These are phyloP conservation scores for Xylariaceae sp. DNA, from an alignment of 2,329 filamentous ascomycete species.

Conservation along the genomic window DNA sequence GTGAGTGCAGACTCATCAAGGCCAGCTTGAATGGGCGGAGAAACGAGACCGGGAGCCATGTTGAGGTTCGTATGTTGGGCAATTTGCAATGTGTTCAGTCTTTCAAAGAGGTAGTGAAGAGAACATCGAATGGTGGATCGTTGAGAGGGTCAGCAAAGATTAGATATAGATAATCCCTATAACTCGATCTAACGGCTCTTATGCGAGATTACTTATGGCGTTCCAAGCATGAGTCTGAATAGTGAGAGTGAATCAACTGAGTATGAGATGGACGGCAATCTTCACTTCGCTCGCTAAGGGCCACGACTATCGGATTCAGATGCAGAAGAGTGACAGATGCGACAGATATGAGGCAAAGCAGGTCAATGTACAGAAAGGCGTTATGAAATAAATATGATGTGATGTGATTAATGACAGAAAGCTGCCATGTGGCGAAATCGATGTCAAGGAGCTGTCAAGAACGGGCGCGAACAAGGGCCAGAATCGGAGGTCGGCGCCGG, in stretches of 20 bases:
- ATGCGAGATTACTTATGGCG: neutral
- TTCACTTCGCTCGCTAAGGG: conserved; percentile 1
- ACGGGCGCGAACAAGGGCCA: neutral
- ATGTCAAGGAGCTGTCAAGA: neutral
- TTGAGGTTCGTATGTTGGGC: neutral
- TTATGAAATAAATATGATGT: too few relatives aligned
- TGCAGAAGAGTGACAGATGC: neutral
- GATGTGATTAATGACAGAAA: too few relatives aligned
- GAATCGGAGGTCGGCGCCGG: conserved; percentile 10
- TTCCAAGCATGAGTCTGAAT: neutral
- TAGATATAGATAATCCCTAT: neutral
- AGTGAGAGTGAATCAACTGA: neutral
- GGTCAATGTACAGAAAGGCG: too few relatives aligned
- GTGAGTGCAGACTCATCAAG: conserved; percentile 53
- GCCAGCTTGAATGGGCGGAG: conserved; percentile 40
- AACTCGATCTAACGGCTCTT: neutral
- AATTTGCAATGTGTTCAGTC: neutral
- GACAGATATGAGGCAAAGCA: neutral
- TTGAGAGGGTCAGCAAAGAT: neutral
- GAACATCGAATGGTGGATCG: neutral
- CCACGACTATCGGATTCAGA: neutral
- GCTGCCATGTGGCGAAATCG: conserved; percentile 6
- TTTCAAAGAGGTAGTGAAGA: neutral
- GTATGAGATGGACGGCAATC: neutral
- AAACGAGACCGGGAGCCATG: conserved; percentile 55